Evolutionary conservation across 2,329 filamentous ascomycete genomes (phyloP).

Genomic region (Pseudogymnoascus sp.): DNA sequence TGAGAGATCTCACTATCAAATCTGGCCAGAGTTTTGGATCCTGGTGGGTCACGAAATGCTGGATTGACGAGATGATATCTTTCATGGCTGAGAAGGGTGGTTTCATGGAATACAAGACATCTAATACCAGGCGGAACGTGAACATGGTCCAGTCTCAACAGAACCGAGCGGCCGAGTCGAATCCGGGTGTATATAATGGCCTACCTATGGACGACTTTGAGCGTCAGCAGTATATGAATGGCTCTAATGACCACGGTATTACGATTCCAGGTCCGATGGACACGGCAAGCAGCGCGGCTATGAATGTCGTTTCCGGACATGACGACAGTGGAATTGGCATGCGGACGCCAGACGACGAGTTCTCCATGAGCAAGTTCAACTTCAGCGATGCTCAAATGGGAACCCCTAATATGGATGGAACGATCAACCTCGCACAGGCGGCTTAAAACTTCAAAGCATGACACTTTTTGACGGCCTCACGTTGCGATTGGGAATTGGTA

Average conservation of each 20-base stretch:
- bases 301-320: slow-evolving; percentile 33
- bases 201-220: slow-evolving; percentile 24
- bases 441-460: neutral
- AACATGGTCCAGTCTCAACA: slow-evolving; percentile 2
- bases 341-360: slow-evolving; percentile 57
- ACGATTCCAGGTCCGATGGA: slow-evolving; percentile 25
- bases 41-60: slow-evolving; percentile 94
- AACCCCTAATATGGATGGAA: slow-evolving; percentile 10
- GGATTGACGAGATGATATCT: slow-evolving; percentile 86
- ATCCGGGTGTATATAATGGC: slow-evolving; percentile 24
- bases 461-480: neutral
- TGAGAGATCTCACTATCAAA: slow-evolving; percentile 72
- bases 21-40: slow-evolving; percentile 76
- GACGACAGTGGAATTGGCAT: slow-evolving; percentile 73
- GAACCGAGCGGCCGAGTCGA: slow-evolving; percentile 20
- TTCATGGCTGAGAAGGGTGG: slow-evolving; percentile 87
- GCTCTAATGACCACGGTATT: slow-evolving; percentile 10
- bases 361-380: slow-evolving; percentile 50
- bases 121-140: slow-evolving; percentile 25
- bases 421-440: neutral
- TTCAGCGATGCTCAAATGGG: slow-evolving; percentile 26
- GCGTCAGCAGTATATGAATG: slow-evolving; percentile 18
- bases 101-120: slow-evolving; percentile 58
- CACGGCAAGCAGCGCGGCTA: slow-evolving; percentile 35
- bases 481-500: neutral